Evolutionary conservation across 2,329 filamentous ascomycete species (phyloP).

Genomic region (Tolypocladium capitatum): DNA sequence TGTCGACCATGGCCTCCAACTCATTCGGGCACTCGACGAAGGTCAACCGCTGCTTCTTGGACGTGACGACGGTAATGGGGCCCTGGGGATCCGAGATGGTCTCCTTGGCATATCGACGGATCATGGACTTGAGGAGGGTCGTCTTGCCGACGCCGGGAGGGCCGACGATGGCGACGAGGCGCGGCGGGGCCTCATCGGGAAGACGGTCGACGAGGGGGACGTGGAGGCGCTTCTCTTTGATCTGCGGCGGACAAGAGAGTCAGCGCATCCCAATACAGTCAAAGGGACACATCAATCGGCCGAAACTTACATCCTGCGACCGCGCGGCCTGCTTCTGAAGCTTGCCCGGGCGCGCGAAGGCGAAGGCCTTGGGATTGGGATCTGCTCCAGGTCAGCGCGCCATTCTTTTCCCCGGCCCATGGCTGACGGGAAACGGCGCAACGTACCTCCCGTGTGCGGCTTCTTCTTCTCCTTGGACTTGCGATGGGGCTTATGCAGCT

Average conservation of each 20-base stretch:
- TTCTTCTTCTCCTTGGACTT: constrained; percentile 84
- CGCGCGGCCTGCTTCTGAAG: constrained; percentile 62
- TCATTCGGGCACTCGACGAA: constrained; percentile 97
- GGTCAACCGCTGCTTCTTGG: constrained; percentile 86
- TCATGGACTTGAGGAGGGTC: constrained; percentile 84
- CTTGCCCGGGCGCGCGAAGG: constrained; percentile 68
- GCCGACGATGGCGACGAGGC: constrained; percentile 87
- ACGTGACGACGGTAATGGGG: constrained; percentile 90
- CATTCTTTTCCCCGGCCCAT: neutral
- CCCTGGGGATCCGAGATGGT: constrained; percentile 80
- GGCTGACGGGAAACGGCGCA: neutral
- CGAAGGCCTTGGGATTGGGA: constrained; percentile 81
- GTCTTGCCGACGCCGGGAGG: constrained; percentile 94
- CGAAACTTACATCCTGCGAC: constrained; percentile 50
- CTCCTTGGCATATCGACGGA: constrained; percentile 91
- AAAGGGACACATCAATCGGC: neutral
- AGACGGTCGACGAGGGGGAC: constrained; percentile 92
- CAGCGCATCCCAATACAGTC: neutral
- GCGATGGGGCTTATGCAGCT: constrained; percentile 74
- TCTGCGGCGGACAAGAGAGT: constrained; percentile 29
- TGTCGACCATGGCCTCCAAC: constrained; percentile 89
- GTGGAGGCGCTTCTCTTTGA: constrained; percentile 92
- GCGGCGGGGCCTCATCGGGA: constrained; percentile 86
- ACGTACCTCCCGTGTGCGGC: constrained; percentile 41
- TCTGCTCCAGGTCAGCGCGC: constrained; percentile 31